Conservation (phyloP, 2,329 filamentous ascomycete genomes). For the Aureobasidium namibiae region DNA sequence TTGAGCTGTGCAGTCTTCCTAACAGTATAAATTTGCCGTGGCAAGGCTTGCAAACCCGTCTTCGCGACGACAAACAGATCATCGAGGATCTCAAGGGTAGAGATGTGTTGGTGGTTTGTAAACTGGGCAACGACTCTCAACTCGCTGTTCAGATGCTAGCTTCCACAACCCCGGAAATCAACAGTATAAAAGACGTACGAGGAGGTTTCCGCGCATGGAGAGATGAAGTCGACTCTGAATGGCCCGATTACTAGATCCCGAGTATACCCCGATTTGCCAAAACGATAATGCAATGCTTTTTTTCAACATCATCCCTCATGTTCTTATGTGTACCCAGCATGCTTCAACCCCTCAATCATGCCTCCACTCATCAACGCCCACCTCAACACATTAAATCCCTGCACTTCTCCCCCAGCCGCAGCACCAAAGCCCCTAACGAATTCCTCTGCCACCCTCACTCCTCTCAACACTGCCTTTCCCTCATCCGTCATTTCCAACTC, state of each 20-base stretch:
- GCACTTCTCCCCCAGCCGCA: slow-evolving; percentile 3
- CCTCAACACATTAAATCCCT: not conserved
- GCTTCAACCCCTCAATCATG: not conserved
- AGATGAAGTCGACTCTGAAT: slow-evolving; percentile 52
- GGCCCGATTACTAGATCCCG: slow-evolving; percentile 45
- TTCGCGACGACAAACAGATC: slow-evolving; percentile 18
- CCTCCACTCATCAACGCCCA: slow-evolving; percentile 9
- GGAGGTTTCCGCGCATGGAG: slow-evolving; percentile 70
- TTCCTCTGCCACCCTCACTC: not conserved
- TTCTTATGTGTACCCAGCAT: not conserved
- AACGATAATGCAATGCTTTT: too few species aligned
- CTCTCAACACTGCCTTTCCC: not conserved
- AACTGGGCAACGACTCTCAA: slow-evolving; percentile 73
- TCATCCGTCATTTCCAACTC: not conserved
- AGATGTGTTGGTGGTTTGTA: slow-evolving; percentile 61
- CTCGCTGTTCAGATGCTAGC: slow-evolving; percentile 58
- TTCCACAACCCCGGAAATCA: slow-evolving; percentile 49
- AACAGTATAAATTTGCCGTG: slow-evolving; percentile 71
- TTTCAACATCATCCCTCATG: not conserved
- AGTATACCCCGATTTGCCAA: too few species aligned
- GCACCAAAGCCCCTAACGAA: not conserved
- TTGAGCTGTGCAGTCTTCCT: slow-evolving; percentile 66
- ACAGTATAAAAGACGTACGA: slow-evolving; percentile 61
- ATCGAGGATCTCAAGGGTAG: slow-evolving; percentile 34
- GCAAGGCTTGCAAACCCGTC: slow-evolving; percentile 40